Conservation (phyloP, 371 early-diverging fungal species). For the Gilbertella persicaria region DNA sequence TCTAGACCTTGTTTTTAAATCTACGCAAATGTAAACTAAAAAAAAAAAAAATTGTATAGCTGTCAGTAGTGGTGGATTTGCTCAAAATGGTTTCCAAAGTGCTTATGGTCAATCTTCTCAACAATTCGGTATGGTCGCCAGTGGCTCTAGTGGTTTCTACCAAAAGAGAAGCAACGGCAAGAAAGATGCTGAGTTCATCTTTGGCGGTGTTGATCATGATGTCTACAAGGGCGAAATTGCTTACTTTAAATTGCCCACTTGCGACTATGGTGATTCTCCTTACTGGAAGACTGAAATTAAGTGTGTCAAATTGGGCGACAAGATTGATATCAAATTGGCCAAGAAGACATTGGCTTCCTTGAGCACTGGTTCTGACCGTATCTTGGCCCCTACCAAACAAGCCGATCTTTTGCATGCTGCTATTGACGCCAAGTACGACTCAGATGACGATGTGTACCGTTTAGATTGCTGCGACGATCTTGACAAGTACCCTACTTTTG, state of each 20-base stretch:
- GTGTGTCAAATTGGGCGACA: slow-evolving; percentile 39
- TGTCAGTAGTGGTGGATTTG: slow-evolving; percentile 24
- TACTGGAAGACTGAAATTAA: slow-evolving; percentile 50
- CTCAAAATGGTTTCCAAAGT: slow-evolving; percentile 37
- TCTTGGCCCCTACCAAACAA: slow-evolving; percentile 41
- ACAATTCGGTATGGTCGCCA: slow-evolving; percentile 36
- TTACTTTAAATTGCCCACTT: slow-evolving; percentile 42
- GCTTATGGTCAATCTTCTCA: slow-evolving; percentile 29
- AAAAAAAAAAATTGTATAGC: too few relatives aligned
- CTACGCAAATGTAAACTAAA: too few relatives aligned
- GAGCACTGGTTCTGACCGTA: slow-evolving; percentile 31
- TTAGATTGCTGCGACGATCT: slow-evolving; percentile 32
- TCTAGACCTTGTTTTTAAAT: slow-evolving; percentile 15
- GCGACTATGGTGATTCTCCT: slow-evolving; percentile 40
- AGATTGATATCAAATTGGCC: slow-evolving; percentile 40
- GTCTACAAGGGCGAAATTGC: slow-evolving; percentile 46
- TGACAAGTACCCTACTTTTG: slow-evolving; percentile 36
- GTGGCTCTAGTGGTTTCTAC: slow-evolving; percentile 26
- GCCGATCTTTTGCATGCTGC: slow-evolving; percentile 43
- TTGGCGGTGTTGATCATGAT: slow-evolving; percentile 48
- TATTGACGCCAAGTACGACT: slow-evolving; percentile 37
- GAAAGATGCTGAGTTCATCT: slow-evolving; percentile 41
- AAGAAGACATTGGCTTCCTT: slow-evolving; percentile 40
- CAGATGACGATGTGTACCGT: slow-evolving; percentile 20
- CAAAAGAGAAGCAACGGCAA: slow-evolving; percentile 35